Base-by-base conservation (phyloP, 2,329 filamentous ascomycete genomes). In the Cyphellophora europaea region DNA sequence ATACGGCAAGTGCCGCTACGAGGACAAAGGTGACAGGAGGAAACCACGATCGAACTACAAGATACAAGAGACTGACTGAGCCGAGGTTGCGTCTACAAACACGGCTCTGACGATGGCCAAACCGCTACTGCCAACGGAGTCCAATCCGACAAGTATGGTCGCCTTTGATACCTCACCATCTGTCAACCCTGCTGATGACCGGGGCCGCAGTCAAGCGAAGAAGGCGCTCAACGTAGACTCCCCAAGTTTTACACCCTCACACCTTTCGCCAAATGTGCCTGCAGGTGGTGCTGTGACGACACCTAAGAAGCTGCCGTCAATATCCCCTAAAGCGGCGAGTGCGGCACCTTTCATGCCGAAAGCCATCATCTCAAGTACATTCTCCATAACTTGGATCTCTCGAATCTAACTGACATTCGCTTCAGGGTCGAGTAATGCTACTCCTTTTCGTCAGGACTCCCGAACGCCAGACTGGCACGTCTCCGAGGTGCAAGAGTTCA, bases 1-100 rank as follows among this genome's bases (percentile, higher is more conserved):
- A 51, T 94, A 93, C 58, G 87, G 87, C 37, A 83, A 89, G 61
- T 95, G 87, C 59, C 81, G 86, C 45, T 93, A 87, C 61, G 84
- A 93, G 65, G 85, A 93, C 55, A 80, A 84, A 63, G 86, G 84
- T 63, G 54, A 41, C 30, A 32, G n/a, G n/a, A n/a, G n/a, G n/a
- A n/a, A n/a, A n/a, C n/a, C n/a, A n/a, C n/a, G n/a, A n/a, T n/a
- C n/a, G n/a, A n/a, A n/a, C n/a, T n/a, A n/a, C n/a, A n/a, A n/a
- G n/a, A n/a, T n/a, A n/a, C n/a, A n/a, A n/a, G n/a, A n/a, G n/a
- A n/a, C n/a, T n/a, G n/a, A n/a, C n/a, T n/a, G n/a, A n/a, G n/a
- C n/a, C n/a, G 19, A 72, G 69, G 72, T 41, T 94, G 87, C 62
- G 78, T 82, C 47, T 94, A 93, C 63, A 91, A 87, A 54, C 87